Percentiles rank a stretch among this genome's conserved stretches.
Evolutionary conservation across 1,284 basidiomycete species (phyloP).

Genomic region (Tranzscheliella williamsii): DNA sequence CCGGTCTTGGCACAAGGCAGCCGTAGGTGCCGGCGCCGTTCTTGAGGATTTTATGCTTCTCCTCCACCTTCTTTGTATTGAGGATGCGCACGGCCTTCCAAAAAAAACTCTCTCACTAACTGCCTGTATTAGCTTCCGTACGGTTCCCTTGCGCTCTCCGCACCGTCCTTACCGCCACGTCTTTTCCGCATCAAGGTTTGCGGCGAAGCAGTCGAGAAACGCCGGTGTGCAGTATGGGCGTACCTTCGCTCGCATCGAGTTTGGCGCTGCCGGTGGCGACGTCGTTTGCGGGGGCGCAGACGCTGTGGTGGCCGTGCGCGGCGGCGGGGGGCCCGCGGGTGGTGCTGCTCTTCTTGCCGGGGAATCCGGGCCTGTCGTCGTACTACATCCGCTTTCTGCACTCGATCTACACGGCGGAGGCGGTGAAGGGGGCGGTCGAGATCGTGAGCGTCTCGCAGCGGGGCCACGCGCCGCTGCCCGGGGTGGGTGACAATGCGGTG

Average conservation of each 20-base stretch:
- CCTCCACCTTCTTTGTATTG: too few species aligned
- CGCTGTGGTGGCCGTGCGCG: slow-evolving; percentile 35
- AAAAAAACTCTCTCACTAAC: too few species aligned
- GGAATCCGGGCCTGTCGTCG: slow-evolving; percentile 43
- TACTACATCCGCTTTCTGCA: slow-evolving; percentile 48
- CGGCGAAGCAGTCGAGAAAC: too few species aligned
- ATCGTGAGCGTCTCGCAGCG: slow-evolving; percentile 43
- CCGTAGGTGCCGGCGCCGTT: too few species aligned
- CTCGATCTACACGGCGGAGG: slow-evolving; percentile 10
- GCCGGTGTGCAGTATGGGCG: background rate
- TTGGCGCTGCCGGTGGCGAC: slow-evolving; percentile 26
- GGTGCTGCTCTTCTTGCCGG: slow-evolving; percentile 46
- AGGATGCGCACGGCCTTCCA: too few species aligned
- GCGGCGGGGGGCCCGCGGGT: slow-evolving; percentile 10
- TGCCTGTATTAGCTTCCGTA: too few species aligned
- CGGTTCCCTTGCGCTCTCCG: too few species aligned
- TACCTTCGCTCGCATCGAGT: slow-evolving; percentile 11
- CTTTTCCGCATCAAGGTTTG: too few species aligned
- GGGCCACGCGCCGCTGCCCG: slow-evolving; percentile 40
- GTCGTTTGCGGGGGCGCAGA: slow-evolving; percentile 30
- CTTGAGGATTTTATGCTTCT: too few species aligned
- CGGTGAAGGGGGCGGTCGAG: slow-evolving; percentile 16
- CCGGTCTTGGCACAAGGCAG: too few species aligned
- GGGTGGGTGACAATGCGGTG: slow-evolving; percentile 5
- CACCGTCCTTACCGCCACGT: too few species aligned